phyloP scores from a whole-genome alignment of 768 basidiomycete species.

The Phanerodontia chrysosporium region DNA sequence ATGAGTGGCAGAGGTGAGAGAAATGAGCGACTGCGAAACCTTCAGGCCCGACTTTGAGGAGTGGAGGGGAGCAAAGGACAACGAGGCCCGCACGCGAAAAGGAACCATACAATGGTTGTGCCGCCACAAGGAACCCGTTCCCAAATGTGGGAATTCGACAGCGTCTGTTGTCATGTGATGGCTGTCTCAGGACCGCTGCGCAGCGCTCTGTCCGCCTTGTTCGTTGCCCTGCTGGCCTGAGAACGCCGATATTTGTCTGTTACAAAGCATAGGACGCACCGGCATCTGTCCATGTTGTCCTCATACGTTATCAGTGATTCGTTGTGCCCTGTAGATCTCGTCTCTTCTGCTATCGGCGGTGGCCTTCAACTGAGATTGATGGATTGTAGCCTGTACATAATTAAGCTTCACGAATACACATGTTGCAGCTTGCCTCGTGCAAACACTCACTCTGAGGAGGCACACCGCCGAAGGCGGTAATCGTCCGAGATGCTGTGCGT shows the following conservation, averaged over 20 bases:
- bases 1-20: not conserved
- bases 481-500: too few relatives aligned
- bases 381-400: not conserved
- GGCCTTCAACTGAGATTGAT: not conserved
- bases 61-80: conserved; percentile 3
- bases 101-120: not conserved
- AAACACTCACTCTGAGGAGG: not conserved
- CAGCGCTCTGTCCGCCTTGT: too few relatives aligned
- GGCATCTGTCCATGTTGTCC: too few relatives aligned
- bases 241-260: not conserved
- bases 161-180: conserved; percentile 5
- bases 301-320: too few relatives aligned
- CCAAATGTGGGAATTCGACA: not conserved
- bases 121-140: not conserved
- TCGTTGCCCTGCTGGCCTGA: not conserved
- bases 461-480: too few relatives aligned
- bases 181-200: not conserved
- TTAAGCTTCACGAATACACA: not conserved
- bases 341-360: too few relatives aligned
- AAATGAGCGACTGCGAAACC: not conserved
- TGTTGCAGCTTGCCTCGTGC: not conserved
- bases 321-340: too few relatives aligned
- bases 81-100: conserved; percentile 4
- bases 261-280: not conserved
- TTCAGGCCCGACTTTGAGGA: conserved; percentile 1